These are phyloP conservation scores for rapeseed (Brassica napus) DNA, from an alignment of 345 rosid genomes.

Conservation along the genomic window DNA sequence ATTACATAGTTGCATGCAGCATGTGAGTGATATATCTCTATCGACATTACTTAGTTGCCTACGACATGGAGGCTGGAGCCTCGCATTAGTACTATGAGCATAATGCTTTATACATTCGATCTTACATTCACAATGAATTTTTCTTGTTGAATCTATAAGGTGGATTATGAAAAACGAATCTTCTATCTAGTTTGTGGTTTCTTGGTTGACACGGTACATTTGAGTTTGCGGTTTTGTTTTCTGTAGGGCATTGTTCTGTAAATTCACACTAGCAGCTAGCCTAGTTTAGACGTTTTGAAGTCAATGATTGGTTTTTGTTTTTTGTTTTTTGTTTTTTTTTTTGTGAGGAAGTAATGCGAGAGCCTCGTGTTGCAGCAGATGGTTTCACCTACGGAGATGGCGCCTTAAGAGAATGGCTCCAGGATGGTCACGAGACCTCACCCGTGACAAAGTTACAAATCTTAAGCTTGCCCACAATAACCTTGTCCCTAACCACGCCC, in stretches of 20 bases:
- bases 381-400: slow-evolving; percentile 74
- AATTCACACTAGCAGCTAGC: neutral
- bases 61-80: neutral
- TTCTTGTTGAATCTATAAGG: neutral
- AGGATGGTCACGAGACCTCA: slow-evolving; percentile 62
- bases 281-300: neutral
- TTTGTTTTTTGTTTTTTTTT: neutral
- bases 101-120: neutral
- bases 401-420: slow-evolving; percentile 68
- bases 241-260: neutral
- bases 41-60: neutral
- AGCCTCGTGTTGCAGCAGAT: slow-evolving; percentile 82
- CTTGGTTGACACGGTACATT: neutral
- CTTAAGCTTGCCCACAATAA: slow-evolving; percentile 46
- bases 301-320: neutral
- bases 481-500: slow-evolving; percentile 63
- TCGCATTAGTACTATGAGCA: neutral
- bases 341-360: slow-evolving; percentile 69
- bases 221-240: neutral
- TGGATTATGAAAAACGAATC: neutral
- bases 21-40: neutral
- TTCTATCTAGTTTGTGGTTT: neutral
- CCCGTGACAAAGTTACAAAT: slow-evolving; percentile 53
- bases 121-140: neutral
- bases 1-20: neutral